Evolutionary conservation across 2,329 filamentous ascomycete species (phyloP), one percentile per base, ranked within the genome.

Genomic region (Microcyclospora tardicrescens): DNA sequence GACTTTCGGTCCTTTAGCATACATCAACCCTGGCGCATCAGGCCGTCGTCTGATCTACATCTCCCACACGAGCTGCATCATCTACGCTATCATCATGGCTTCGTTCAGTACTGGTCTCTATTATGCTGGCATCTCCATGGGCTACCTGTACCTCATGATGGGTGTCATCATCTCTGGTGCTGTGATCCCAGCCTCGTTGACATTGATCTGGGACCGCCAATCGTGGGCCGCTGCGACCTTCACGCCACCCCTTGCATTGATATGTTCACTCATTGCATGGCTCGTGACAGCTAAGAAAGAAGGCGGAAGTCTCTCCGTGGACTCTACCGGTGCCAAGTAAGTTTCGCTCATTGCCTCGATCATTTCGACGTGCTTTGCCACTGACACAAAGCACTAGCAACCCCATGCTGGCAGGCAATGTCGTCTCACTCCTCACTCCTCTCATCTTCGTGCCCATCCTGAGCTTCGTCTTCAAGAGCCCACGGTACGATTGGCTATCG

Each of bases 61-160:
- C 63, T 84, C 76, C 16, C 83, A 94, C 59, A 62, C 71, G 28
- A 75, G 77, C 52, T 86, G 81, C 41, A 62, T 91, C 30, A 67
- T 77, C 11, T 94, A 87, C 53, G 80, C 83, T 0, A 49, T 86
- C 14, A 69, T 82, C 50, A 89, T 93, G 66, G 83, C 84, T 11
- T 73, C 67, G 1, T 84, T 93, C 60, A 79, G 79, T 0, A 83
- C 84, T 0, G 84, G 82, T 0, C 72, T 91, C 0, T 57, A 65
- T 47, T 67, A 67, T 45, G 63, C 63, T 15, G 63, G 60, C 14
- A 81, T 94, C 43, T 80, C 75, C 10, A 91, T 94, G 83, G 86
- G 85, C 10, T 93, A 87, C 53, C 68, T 93, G 2, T 93, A 93
- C 55, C 66, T 93, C 1, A 74, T 93, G 55, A 94, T 94, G 86